Evolutionary conservation across 257 asterid genomes (phyloP).

Genomic region (Nicotiana obtusifolia): DNA sequence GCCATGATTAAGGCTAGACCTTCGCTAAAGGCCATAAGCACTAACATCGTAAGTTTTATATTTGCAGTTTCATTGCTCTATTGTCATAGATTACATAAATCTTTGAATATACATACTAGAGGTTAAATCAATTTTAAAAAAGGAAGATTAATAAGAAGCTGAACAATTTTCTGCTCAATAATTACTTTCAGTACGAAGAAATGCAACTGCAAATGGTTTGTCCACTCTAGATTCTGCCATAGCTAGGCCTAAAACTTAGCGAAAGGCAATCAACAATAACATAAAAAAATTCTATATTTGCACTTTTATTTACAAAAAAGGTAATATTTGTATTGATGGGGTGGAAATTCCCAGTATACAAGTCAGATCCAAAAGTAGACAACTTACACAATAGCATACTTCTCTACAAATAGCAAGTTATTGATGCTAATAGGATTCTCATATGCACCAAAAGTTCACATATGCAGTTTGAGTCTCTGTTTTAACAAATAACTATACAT

Average conservation of each 20-base stretch:
- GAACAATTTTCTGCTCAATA: not conserved
- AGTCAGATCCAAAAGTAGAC: not conserved
- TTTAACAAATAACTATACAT: not conserved
- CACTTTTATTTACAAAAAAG: too few species aligned
- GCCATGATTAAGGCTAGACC: not conserved
- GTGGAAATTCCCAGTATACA: not conserved
- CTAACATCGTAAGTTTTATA: not conserved
- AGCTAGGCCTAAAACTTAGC: too few species aligned
- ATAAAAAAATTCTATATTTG: too few species aligned
- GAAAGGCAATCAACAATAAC: too few species aligned
- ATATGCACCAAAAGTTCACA: not conserved
- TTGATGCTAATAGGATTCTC: not conserved
- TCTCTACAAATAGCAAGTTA: not conserved
- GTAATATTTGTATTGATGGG: not conserved
- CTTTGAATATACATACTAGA: not conserved
- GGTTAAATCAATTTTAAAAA: not conserved
- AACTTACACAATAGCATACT: not conserved
- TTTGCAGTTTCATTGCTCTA: not conserved
- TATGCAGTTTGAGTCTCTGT: not conserved
- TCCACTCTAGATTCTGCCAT: too few species aligned
- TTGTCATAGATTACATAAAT: not conserved
- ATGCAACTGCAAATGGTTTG: too few species aligned
- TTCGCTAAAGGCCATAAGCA: not conserved
- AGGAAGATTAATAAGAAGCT: not conserved
- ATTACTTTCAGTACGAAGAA: not conserved